Conservation (phyloP, 2,329 filamentous ascomycete genomes). For the Fusarium sp. region DNA sequence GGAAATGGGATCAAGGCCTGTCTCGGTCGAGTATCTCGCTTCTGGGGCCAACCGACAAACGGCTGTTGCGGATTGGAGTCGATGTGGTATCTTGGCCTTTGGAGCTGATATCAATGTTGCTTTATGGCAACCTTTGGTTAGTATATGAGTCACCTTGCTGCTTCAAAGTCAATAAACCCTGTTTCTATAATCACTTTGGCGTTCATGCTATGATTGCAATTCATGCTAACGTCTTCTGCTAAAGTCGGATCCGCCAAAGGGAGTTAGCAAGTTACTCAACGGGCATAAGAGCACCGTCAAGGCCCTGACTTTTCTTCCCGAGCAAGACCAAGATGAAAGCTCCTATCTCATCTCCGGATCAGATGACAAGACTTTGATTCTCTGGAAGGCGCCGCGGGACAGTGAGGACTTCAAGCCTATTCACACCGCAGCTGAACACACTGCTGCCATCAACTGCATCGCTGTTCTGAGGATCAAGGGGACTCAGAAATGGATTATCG, state of each 20-base stretch:
- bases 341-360: slow-evolving; percentile 81
- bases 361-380: slow-evolving; percentile 80
- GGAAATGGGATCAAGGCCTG: slow-evolving; percentile 44
- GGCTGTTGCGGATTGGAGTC: slow-evolving; percentile 89
- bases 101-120: slow-evolving; percentile 91
- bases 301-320: slow-evolving; percentile 81
- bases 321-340: slow-evolving; percentile 57
- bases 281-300: slow-evolving; percentile 87
- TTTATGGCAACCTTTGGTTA: slow-evolving; percentile 84
- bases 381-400: slow-evolving; percentile 70
- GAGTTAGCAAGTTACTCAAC: slow-evolving; percentile 75
- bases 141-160: slow-evolving; percentile 51
- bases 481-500: slow-evolving; percentile 64
- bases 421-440: slow-evolving; percentile 73
- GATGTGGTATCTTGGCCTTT: slow-evolving; percentile 81
- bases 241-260: slow-evolving; percentile 59
- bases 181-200: background rate
- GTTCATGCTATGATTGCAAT: background rate
- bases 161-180: slow-evolving; percentile 21
- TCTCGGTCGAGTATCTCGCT: slow-evolving; percentile 70
- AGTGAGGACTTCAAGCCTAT: slow-evolving; percentile 55
- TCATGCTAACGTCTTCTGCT: slow-evolving; percentile 22
- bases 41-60: slow-evolving; percentile 92
- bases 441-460: slow-evolving; percentile 80
- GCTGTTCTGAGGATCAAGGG: slow-evolving; percentile 56